Percentiles rank a stretch among this genome's conserved stretches.
These are phyloP conservation scores for Heterobasidion parviporum DNA, from an alignment of 1,284 basidiomycete species.

Conservation along the genomic window DNA sequence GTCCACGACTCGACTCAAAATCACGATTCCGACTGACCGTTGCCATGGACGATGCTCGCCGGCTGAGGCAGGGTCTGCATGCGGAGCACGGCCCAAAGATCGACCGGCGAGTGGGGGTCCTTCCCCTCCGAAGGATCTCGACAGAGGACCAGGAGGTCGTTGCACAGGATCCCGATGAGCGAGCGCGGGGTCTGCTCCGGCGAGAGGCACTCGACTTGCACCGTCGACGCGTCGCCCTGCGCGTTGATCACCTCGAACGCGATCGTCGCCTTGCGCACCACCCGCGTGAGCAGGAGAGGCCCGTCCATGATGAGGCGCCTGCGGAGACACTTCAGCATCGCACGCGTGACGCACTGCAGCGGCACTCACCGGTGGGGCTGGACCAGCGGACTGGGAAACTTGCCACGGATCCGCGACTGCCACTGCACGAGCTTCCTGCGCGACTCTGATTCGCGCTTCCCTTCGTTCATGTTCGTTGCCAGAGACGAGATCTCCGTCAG, in stretches of 20 bases:
- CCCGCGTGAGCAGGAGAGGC: slow-evolving; percentile 70
- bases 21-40: slow-evolving; percentile 42
- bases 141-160: slow-evolving; percentile 87
- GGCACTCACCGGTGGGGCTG: slow-evolving; percentile 83
- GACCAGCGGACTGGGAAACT: slow-evolving; percentile 91
- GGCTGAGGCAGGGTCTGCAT: slow-evolving; percentile 87
- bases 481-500: slow-evolving; percentile 79
- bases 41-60: slow-evolving; percentile 84
- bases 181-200: slow-evolving; percentile 73
- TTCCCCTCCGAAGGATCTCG: slow-evolving; percentile 71
- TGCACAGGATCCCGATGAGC: slow-evolving; percentile 78
- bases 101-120: slow-evolving; percentile 66
- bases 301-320: slow-evolving; percentile 89
- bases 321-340: slow-evolving; percentile 4
- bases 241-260: slow-evolving; percentile 76
- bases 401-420: slow-evolving; percentile 87
- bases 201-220: slow-evolving; percentile 85
- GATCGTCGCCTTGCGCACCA: slow-evolving; percentile 85
- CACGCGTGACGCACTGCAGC: neutral
- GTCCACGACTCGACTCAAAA: neutral
- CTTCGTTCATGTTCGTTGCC: slow-evolving; percentile 94
- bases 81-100: slow-evolving; percentile 87
- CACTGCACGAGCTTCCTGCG: slow-evolving; percentile 83
- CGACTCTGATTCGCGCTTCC: slow-evolving; percentile 89
- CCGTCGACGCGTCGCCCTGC: slow-evolving; percentile 67